Percentiles rank a stretch among this genome's conserved stretches.
These are phyloP conservation scores for Capronia epimyces DNA, from an alignment of 2,329 filamentous ascomycete species.

Conservation along the genomic window DNA sequence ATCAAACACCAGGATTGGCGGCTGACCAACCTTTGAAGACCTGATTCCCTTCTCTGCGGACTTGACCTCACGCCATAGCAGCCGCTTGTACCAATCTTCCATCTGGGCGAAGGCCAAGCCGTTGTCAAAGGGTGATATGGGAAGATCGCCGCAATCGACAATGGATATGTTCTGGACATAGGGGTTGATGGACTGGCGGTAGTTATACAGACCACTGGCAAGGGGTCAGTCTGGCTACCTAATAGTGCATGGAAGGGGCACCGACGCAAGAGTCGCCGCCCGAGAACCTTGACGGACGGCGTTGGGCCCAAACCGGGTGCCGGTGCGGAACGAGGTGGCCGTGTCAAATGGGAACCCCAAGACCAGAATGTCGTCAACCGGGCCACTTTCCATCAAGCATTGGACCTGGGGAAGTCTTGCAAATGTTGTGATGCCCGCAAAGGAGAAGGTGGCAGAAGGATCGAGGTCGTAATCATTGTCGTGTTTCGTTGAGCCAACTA, in stretches of 20 bases:
- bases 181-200: conserved; percentile 10
- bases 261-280: conserved; percentile 10
- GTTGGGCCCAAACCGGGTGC: conserved; percentile 11
- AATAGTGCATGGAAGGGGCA: neutral
- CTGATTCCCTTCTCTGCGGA: neutral
- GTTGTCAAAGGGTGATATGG: conserved; percentile 15
- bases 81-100: conserved; percentile 10
- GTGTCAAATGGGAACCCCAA: conserved; percentile 16
- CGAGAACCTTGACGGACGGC: conserved; percentile 14
- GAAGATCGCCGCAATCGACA: conserved; percentile 17
- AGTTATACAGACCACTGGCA: conserved; percentile 12
- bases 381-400: conserved; percentile 5
- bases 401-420: conserved; percentile 2
- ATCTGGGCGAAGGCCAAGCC: conserved; percentile 9
- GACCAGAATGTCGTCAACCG: conserved; percentile 14
- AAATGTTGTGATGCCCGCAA: conserved; percentile 11
- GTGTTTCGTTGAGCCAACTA: no score
- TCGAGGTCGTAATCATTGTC: conserved; percentile 10
- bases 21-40: conserved; percentile 5
- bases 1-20: neutral
- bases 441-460: conserved; percentile 6
- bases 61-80: conserved; percentile 7
- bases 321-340: conserved; percentile 4
- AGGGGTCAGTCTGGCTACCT: no score
- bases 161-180: conserved; percentile 9